Evolutionary conservation across 371 early-diverging fungal genomes (phyloP), one percentile per base, ranked within the genome.

Genomic region (Blastocladiella emersonii): DNA sequence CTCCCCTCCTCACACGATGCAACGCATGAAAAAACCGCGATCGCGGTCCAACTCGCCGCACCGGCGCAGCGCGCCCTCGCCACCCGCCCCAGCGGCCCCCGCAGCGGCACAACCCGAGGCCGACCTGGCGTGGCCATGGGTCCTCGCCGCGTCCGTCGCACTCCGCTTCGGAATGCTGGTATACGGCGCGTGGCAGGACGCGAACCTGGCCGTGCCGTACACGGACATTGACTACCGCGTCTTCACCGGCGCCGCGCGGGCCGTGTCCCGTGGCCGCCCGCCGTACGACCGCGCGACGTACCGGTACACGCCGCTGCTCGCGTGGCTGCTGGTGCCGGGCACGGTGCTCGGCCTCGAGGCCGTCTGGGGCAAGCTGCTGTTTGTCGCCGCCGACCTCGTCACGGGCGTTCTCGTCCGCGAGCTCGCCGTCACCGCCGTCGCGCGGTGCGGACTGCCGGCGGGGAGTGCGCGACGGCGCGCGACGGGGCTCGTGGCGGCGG

Each of bases 151-250:
- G 19, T 75, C 76, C 48, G 62, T 78, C 34, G 61, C 76, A 25
- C 67, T 93, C 48, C 88, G 91, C 43, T 63, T 75, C 12, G 66
- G 76, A 37, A 74, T 94, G 61, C 78, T 92, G 23, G 45, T 83
- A 6, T 92, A 90, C 69, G 91, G 92, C 32, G 81, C 84, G 64
- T 87, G 83, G 79, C 92, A 93, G 70, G 95, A 95, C 68, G 77
- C 81, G 12, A 74, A 89, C 59, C 79, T 89, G 57, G 81, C 84
- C 27, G 89, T 94, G 35, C 93, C 92, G 67, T 96, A 92, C 74
- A 96, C 98, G 5, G 98, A 98, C 67, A 86, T 98, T 64, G 98
- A 98, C 75, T 98, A 98, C 74, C 71, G 78, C 34, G 98, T 98
- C 56, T 96, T 96, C 67, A 87, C 91, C 21, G 98, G 97, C 72